Percentiles rank a stretch among this genome's conserved stretches.
These are phyloP conservation scores for Cicer pinnatifidum DNA, from an alignment of 306 rosid genomes.

Conservation along the genomic window DNA sequence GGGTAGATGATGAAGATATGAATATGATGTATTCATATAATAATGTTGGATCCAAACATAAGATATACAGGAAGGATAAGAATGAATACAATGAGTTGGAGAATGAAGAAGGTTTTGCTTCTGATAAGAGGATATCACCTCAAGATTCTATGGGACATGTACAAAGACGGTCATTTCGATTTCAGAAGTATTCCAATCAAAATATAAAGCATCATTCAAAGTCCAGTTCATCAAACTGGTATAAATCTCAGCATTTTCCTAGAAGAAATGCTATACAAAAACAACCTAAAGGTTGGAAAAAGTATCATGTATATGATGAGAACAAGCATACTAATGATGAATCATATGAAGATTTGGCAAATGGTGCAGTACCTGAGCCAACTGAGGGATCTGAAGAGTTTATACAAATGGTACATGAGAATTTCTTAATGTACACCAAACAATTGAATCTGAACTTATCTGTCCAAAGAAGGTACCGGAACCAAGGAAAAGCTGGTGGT, in stretches of 20 bases:
- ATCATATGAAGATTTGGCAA: slow-evolving; percentile 61
- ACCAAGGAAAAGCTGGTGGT: slow-evolving; percentile 87
- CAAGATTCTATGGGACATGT: slow-evolving; percentile 50
- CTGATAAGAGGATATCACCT: slow-evolving; percentile 59
- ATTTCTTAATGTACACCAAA: slow-evolving; percentile 77
- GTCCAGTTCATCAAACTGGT: slow-evolving; percentile 60
- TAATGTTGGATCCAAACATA: slow-evolving; percentile 54
- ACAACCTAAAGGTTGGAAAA: slow-evolving; percentile 73
- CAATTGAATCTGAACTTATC: slow-evolving; percentile 62
- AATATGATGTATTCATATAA: slow-evolving; percentile 51
- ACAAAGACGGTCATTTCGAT: slow-evolving; percentile 50
- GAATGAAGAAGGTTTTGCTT: slow-evolving; percentile 51
- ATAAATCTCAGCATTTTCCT: slow-evolving; percentile 57
- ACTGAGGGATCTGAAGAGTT: slow-evolving; percentile 83
- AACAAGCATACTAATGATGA: slow-evolving; percentile 56
- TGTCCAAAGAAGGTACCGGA: slow-evolving; percentile 77
- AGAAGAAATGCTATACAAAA: slow-evolving; percentile 59
- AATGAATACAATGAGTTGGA: slow-evolving; percentile 51
- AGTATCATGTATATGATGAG: slow-evolving; percentile 59
- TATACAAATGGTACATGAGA: slow-evolving; percentile 70
- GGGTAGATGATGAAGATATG: slow-evolving; percentile 64
- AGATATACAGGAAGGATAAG: slow-evolving; percentile 54
- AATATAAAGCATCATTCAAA: slow-evolving; percentile 59
- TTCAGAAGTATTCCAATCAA: slow-evolving; percentile 56
- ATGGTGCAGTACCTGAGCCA: slow-evolving; percentile 61